Percentiles rank a stretch among this genome's conserved stretches.
phyloP scores from a whole-genome alignment of 2,329 filamentous ascomycete genomes.

The Metarhizium rileyi region DNA sequence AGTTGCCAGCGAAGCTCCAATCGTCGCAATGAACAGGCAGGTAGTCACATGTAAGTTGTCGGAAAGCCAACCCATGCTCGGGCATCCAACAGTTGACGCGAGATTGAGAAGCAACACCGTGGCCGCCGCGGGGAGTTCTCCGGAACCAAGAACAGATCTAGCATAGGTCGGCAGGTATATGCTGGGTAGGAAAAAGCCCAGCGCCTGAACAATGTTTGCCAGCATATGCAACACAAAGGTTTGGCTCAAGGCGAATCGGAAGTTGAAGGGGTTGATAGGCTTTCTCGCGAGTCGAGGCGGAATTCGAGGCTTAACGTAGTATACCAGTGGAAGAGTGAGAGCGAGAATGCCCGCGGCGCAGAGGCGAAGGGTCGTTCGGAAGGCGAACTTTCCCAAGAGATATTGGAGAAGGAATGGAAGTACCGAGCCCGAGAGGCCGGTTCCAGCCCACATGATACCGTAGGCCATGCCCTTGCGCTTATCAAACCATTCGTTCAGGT shows the following conservation, averaged over 20 bases:
- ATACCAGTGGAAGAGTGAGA: slow-evolving; percentile 39
- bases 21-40: slow-evolving; percentile 42
- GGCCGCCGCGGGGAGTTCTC: slow-evolving; percentile 35
- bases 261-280: slow-evolving; percentile 23
- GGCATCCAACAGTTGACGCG: slow-evolving; percentile 43
- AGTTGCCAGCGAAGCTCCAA: slow-evolving; percentile 41
- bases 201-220: slow-evolving; percentile 44
- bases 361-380: slow-evolving; percentile 31
- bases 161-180: slow-evolving; percentile 50
- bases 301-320: slow-evolving; percentile 41
- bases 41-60: slow-evolving; percentile 38
- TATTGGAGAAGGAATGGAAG: slow-evolving; percentile 33
- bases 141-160: slow-evolving; percentile 29
- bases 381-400: slow-evolving; percentile 36
- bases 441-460: slow-evolving; percentile 44
- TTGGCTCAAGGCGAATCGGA: slow-evolving; percentile 37
- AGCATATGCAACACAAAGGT: slow-evolving; percentile 45
- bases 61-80: slow-evolving; percentile 42
- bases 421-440: slow-evolving; percentile 36
- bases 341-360: slow-evolving; percentile 38
- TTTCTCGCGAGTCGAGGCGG: slow-evolving; percentile 21
- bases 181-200: slow-evolving; percentile 49
- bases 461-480: slow-evolving; percentile 43
- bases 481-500: slow-evolving; percentile 48
- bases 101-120: slow-evolving; percentile 46